These are phyloP conservation scores for Pyrenula aspistea DNA, from an alignment of 495 filamentous ascomycete species.

Conservation along the genomic window DNA sequence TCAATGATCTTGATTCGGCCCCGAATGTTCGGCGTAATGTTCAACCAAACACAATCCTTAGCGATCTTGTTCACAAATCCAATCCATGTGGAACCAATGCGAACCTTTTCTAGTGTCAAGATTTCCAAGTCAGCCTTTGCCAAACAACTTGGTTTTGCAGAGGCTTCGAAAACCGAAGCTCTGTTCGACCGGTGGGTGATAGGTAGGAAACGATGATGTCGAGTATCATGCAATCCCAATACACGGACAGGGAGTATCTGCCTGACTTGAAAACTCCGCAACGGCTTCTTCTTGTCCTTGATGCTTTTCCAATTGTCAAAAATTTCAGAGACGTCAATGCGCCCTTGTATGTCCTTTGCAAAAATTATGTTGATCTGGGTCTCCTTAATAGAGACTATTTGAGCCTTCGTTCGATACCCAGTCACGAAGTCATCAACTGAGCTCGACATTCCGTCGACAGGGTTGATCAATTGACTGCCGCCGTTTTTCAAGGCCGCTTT, in stretches of 20 bases:
- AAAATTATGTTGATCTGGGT: conserved; percentile 88
- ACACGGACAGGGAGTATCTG: conserved; percentile 63
- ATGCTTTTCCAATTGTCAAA: conserved; percentile 85
- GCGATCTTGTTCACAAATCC: conserved; percentile 84
- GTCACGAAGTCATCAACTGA: conserved; percentile 57
- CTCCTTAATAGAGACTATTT: conserved; percentile 65
- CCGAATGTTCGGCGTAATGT: conserved; percentile 78
- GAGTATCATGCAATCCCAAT: conserved; percentile 78
- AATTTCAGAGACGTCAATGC: conserved; percentile 78
- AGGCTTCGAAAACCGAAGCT: conserved; percentile 73
- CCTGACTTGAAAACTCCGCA: conserved; percentile 58
- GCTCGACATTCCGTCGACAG: conserved; percentile 54
- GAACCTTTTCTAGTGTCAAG: conserved; percentile 62
- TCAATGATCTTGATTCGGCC: conserved; percentile 72
- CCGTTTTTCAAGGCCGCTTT: conserved; percentile 10
- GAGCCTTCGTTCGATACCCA: conserved; percentile 69
- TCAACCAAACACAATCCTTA: conserved; percentile 73
- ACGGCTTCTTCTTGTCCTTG: conserved; percentile 63
- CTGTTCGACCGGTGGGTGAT: conserved; percentile 74
- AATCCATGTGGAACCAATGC: conserved; percentile 54
- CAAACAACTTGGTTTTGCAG: conserved; percentile 64
- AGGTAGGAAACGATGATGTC: conserved; percentile 82
- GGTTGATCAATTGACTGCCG: conserved; percentile 37
- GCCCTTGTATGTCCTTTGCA: conserved; percentile 80
- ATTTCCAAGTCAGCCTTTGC: conserved; percentile 38